These are phyloP conservation scores for Pichia phayaonensis DNA, from an alignment of 805 yeast species.

Conservation along the genomic window DNA sequence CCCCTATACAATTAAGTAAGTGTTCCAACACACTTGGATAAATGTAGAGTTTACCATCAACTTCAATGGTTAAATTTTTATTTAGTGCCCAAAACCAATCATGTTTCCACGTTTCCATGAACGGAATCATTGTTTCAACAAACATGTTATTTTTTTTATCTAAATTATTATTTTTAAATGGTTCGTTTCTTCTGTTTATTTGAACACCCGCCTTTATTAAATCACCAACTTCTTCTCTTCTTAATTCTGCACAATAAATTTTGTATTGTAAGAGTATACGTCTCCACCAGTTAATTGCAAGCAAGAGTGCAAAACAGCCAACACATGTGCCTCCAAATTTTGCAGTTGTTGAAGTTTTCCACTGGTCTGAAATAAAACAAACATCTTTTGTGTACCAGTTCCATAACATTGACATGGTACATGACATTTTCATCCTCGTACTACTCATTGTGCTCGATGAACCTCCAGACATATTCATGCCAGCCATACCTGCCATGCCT, in stretches of 20 bases:
- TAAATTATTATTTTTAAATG: not conserved
- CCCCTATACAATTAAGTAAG: conserved; percentile 8
- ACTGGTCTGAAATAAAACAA: conserved; percentile 12
- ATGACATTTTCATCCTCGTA: conserved; percentile 5
- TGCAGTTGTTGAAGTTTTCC: conserved; percentile 14
- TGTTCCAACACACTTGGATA: conserved; percentile 16
- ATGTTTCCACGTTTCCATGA: conserved; percentile 10
- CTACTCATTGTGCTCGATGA: not conserved
- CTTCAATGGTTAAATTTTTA: conserved; percentile 9
- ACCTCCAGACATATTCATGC: conserved; percentile 1
- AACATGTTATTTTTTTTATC: not conserved
- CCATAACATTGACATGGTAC: conserved; percentile 19
- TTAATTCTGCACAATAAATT: conserved; percentile 4
- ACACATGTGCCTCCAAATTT: conserved; percentile 18
- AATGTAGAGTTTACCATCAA: conserved; percentile 10
- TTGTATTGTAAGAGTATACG: conserved; percentile 11
- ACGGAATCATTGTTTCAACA: conserved; percentile 9
- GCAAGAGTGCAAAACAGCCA: conserved; percentile 13
- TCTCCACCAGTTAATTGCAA: conserved; percentile 15
- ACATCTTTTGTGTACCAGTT: conserved; percentile 15
- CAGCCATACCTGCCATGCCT: not conserved
- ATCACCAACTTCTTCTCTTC: conserved; percentile 7
- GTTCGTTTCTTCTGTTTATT: not conserved
- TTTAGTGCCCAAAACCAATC: conserved; percentile 13
- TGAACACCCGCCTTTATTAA: conserved; percentile 1